Evolutionary conservation across 345 rosid genomes (phyloP), one percentile per base, ranked within the genome.

Genomic region (Hevea brasiliensis): DNA sequence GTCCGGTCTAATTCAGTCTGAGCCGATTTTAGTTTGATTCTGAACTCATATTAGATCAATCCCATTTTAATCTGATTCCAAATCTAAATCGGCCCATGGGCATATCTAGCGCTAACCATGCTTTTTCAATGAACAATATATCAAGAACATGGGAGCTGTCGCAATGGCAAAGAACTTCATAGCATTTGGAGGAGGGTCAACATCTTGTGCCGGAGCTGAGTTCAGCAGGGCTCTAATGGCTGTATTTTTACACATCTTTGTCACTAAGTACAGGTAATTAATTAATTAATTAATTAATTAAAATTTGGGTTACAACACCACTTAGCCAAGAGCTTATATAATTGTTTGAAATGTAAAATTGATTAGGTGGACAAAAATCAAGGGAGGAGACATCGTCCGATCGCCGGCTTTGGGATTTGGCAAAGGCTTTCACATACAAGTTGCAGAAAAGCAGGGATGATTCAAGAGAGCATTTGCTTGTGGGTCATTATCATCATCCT

Each of bases 141-240:
- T 48, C 4, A 45, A 79, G 81, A 45, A 70, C 44, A 62, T 70
- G 50, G 82, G 72, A 58, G 51, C 63, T 15, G 66, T 17, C 21
- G 10, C 58, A 3, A 70, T 1, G 27, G 56, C 62, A 4, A 79
- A 65, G 61, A 79, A 74, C 41, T 79, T 74, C 78, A 65, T 74
- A 67, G 58, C 82, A 21, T 79, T 74, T 65, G 82, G 82, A 57
- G 82, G 82, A 51, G 78, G 78, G 8, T 26, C 47, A 59, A 58
- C 71, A 40, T 7, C 68, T 8, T 79, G 82, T 64, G 64, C 75
- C 0, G 78, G 82, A 70, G 72, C 82, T 18, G 82, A 79, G 20
- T 79, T 56, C 74, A 74, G 75, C 62, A 79, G 54, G 62, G 63
- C 26, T 24, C 47, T 79, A 3, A 65, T 79, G 75, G 72, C 75